Base-by-base conservation (phyloP, 2,329 filamentous ascomycete species). In the Pseudocercospora musae region DNA sequence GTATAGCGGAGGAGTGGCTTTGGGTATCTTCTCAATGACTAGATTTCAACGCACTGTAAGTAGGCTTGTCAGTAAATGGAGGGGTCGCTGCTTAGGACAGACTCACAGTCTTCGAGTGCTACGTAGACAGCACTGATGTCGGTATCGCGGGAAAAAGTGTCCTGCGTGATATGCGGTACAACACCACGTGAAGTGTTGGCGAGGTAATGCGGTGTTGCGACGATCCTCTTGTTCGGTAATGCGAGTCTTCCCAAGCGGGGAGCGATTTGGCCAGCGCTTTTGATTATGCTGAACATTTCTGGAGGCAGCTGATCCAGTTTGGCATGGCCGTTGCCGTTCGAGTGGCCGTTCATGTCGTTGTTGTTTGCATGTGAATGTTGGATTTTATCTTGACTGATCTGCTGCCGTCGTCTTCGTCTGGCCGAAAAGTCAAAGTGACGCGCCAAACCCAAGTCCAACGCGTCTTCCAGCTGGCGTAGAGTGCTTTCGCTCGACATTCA, bases 21-120 rank as follows among this genome's bases (percentile, higher is more conserved):
- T 68, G 31, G 79, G 78, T 61, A 77, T 78, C 74, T 83, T 87
- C 77, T 89, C 87, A 74, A 89, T 80, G 78, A 88, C 87, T 89
- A 63, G 29, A 56, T 25, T 53, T 58, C 76, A 75, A 72, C 75
- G 76, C 74, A 75, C 68, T 67, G 69, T 74, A 66, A 77, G 74
- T 66, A 64, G 56, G 62, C 48, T 49, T 66, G 74, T 83, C 73
- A 82, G 79, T 72, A 53, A 63, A 59, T 59, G 57, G 52, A 37
- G 27, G 29, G 55, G 59, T 57, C 54, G 60, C 59, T 29, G 60
- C 48, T 49, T 33, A n/a, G 18, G 21, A 27, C 13, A 57, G 52
- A 76, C 90, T 77, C 82, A 97, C 95, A 98, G 77, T 99, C 95
- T 81, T 99, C 95, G 27, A 98, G 79, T 0, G 89, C 91, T 71